Percentiles rank a stretch among this genome's conserved stretches.
phyloP scores from a whole-genome alignment of 805 yeast genomes.

The Myxozyma lipomycoides region DNA sequence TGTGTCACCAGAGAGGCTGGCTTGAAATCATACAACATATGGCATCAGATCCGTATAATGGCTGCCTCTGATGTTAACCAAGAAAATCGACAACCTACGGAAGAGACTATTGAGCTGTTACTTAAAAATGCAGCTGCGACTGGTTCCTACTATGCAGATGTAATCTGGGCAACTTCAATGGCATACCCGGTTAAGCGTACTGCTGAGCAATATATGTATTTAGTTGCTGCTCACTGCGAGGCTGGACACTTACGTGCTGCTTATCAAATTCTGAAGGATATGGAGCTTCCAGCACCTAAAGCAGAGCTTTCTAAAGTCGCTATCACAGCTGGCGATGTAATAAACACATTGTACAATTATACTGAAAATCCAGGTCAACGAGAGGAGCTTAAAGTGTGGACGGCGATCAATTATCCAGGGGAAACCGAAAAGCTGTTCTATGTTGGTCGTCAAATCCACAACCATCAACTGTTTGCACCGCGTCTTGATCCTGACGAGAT shows the following conservation, averaged over 20 bases:
- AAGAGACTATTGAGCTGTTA: constrained; percentile 64
- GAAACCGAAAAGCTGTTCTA: constrained; percentile 22
- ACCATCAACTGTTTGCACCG: constrained; percentile 6
- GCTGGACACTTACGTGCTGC: constrained; percentile 60
- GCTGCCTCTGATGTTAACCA: constrained; percentile 44
- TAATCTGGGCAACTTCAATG: constrained; percentile 59
- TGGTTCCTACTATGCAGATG: constrained; percentile 52
- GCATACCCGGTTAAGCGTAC: constrained; percentile 51
- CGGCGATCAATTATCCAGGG: constrained; percentile 21
- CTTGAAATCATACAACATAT: constrained; percentile 54
- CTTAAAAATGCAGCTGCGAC: constrained; percentile 56
- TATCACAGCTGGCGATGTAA: constrained; percentile 39
- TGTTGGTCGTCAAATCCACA: constrained; percentile 7
- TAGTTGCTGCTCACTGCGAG: constrained; percentile 65
- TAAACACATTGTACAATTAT: constrained; percentile 48
- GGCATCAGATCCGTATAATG: constrained; percentile 54
- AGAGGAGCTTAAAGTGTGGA: constrained; percentile 30
- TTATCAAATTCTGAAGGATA: constrained; percentile 45
- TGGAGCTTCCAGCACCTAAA: constrained; percentile 47
- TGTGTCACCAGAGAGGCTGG: constrained; percentile 56
- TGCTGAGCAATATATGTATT: constrained; percentile 52
- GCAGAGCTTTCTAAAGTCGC: constrained; percentile 5
- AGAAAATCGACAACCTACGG: constrained; percentile 40
- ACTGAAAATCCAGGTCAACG: constrained; percentile 32
- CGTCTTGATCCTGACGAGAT: too few species aligned